These are phyloP conservation scores for Eucalyptus polybractea DNA, from an alignment of 345 rosid genomes.

Conservation along the genomic window DNA sequence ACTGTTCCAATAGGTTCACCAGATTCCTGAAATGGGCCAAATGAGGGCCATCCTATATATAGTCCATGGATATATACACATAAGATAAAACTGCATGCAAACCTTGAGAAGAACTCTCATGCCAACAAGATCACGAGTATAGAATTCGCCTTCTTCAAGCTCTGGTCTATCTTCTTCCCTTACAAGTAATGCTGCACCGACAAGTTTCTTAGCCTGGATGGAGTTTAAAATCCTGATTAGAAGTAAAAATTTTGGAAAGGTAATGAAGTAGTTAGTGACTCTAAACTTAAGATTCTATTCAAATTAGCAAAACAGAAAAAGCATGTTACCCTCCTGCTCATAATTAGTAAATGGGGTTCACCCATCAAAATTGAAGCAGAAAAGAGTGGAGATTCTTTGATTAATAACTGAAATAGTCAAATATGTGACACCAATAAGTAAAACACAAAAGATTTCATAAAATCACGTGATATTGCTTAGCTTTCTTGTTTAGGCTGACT, in stretches of 20 bases:
- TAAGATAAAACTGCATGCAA: neutral
- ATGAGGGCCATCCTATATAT: neutral
- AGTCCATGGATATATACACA: neutral
- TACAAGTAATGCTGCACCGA: constrained; percentile 77
- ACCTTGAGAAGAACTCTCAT: constrained; percentile 69
- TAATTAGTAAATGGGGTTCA: neutral
- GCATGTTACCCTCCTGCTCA: neutral
- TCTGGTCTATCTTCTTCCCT: constrained; percentile 71
- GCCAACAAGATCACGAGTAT: constrained; percentile 80
- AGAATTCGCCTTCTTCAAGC: constrained; percentile 71
- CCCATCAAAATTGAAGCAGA: neutral
- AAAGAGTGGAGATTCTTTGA: neutral
- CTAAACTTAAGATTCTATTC: neutral
- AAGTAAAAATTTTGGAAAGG: neutral
- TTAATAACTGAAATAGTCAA: neutral
- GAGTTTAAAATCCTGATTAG: neutral
- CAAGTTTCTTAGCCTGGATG: constrained; percentile 64
- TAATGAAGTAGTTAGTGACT: neutral
- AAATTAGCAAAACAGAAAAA: neutral
- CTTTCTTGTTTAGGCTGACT: neutral
- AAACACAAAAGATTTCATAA: neutral
- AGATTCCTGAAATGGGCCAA: constrained; percentile 37
- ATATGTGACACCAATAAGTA: neutral
- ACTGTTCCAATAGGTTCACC: constrained; percentile 74
- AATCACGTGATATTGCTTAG: neutral